phyloP scores from a whole-genome alignment of 2,329 filamentous ascomycete genomes.

The Fusarium buharicum region DNA sequence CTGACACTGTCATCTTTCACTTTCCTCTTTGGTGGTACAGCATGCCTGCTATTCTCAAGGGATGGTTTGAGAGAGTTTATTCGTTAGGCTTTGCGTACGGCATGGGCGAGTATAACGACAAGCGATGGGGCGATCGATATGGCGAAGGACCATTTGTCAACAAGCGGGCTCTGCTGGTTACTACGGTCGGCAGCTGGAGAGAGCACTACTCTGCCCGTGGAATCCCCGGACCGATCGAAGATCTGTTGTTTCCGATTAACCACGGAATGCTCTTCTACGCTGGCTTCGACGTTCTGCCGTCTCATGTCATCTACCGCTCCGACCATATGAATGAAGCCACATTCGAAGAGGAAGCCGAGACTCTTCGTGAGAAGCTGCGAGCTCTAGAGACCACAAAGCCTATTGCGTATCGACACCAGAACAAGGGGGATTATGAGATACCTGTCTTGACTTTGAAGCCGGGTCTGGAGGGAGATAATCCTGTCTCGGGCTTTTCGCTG shows the following conservation, averaged over 20 bases:
- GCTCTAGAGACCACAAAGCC: conserved; percentile 4
- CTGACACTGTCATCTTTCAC: conserved; percentile 22
- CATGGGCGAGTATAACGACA: conserved; percentile 9
- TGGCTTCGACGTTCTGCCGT: conserved; percentile 19
- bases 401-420: conserved; percentile 17
- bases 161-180: conserved; percentile 19
- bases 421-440: conserved; percentile 28
- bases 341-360: conserved; percentile 2
- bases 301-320: conserved; percentile 12
- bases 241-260: conserved; percentile 22
- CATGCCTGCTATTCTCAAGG: conserved; percentile 28
- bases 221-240: conserved; percentile 17
- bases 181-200: not conserved
- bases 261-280: conserved; percentile 26
- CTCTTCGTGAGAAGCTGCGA: conserved; percentile 13
- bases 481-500: conserved; percentile 6
- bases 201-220: conserved; percentile 25
- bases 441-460: conserved; percentile 10
- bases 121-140: conserved; percentile 25
- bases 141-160: conserved; percentile 14
- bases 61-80: conserved; percentile 24
- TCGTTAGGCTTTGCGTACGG: conserved; percentile 25
- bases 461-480: not conserved
- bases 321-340: conserved; percentile 1
- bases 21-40: conserved; percentile 30